Percentiles rank a stretch among this genome's conserved stretches.
phyloP scores from a whole-genome alignment of 1,284 basidiomycete genomes.

The Laetiporus sulphureus region DNA sequence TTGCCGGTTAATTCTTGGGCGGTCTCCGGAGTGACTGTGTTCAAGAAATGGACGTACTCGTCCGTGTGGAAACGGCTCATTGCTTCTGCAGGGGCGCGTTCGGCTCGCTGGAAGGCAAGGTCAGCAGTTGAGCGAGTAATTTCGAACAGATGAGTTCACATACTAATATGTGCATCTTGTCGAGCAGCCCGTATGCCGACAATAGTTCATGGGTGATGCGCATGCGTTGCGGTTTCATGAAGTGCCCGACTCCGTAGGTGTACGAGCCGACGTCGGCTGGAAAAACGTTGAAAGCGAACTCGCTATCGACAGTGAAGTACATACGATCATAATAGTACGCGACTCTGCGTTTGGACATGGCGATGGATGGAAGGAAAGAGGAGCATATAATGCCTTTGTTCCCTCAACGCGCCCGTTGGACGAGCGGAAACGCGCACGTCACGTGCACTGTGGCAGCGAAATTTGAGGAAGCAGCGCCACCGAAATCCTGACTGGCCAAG shows the following conservation, averaged over 20 bases:
- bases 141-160: slow-evolving; percentile 20
- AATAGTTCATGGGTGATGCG: slow-evolving; percentile 91
- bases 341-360: slow-evolving; percentile 19
- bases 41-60: slow-evolving; percentile 93
- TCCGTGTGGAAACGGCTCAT: slow-evolving; percentile 97
- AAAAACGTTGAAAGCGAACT: too few species aligned
- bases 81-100: slow-evolving; percentile 72
- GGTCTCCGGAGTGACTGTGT: slow-evolving; percentile 85
- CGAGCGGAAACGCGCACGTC: too few species aligned
- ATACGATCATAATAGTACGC: slow-evolving; percentile 20
- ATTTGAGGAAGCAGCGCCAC: slow-evolving; percentile 16
- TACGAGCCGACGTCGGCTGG: slow-evolving; percentile 75
- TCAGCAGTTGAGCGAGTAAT: not conserved
- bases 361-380: not conserved
- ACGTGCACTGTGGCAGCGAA: slow-evolving; percentile 7
- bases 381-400: not conserved
- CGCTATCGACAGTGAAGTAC: not conserved
- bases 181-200: slow-evolving; percentile 84
- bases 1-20: slow-evolving; percentile 79
- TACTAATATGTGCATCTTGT: slow-evolving; percentile 88
- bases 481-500: too few species aligned
- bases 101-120: slow-evolving; percentile 52
- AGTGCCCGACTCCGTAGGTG: slow-evolving; percentile 84
- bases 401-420: too few species aligned
- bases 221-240: slow-evolving; percentile 95